A percentile compares a stretch with the other conserved stretches of the same genome.
These are phyloP conservation scores for Sequoia sempervirens DNA, from an alignment of 75 land plant species.

Conservation along the genomic window DNA sequence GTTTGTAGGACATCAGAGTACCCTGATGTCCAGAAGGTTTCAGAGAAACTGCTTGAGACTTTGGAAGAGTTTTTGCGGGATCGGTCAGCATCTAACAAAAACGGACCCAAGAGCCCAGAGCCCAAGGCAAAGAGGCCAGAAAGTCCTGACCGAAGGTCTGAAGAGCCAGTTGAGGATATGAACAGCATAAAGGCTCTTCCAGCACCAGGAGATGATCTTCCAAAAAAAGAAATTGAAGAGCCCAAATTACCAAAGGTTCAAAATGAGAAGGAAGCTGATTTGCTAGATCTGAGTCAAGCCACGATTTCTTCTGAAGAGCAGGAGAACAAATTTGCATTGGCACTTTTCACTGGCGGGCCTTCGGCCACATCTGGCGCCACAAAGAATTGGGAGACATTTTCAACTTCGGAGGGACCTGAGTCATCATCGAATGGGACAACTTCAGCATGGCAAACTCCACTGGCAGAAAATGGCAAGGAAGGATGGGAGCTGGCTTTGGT, in stretches of 20 bases:
- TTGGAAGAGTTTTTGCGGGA: slow-evolving; percentile 58
- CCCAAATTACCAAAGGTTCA: slow-evolving; percentile 7
- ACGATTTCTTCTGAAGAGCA: slow-evolving; percentile 34
- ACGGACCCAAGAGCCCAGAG: slow-evolving; percentile 19
- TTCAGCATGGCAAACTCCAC: slow-evolving; percentile 16
- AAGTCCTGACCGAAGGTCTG: neutral
- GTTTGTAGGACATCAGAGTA: slow-evolving; percentile 81
- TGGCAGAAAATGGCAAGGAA: slow-evolving; percentile 52
- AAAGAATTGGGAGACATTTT: slow-evolving; percentile 34
- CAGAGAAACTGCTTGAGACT: slow-evolving; percentile 52
- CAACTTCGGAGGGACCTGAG: slow-evolving; percentile 13
- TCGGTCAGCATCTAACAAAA: slow-evolving; percentile 4
- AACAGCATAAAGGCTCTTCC: slow-evolving; percentile 17
- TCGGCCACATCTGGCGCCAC: slow-evolving; percentile 19
- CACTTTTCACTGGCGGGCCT: slow-evolving; percentile 46
- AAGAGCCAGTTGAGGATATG: slow-evolving; percentile 10
- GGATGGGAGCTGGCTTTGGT: slow-evolving; percentile 54
- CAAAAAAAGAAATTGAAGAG: neutral
- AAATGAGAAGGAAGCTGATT: slow-evolving; percentile 17
- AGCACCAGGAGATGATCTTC: slow-evolving; percentile 13
- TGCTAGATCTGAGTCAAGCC: slow-evolving; percentile 24
- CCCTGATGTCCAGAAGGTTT: slow-evolving; percentile 55
- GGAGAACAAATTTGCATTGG: slow-evolving; percentile 40
- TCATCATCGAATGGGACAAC: neutral
- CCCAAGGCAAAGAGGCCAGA: neutral